A percentile compares a stretch with the other conserved stretches of the same genome.
Evolutionary conservation across 2,329 filamentous ascomycete genomes (phyloP).

Genomic region (Fusarium continuum): DNA sequence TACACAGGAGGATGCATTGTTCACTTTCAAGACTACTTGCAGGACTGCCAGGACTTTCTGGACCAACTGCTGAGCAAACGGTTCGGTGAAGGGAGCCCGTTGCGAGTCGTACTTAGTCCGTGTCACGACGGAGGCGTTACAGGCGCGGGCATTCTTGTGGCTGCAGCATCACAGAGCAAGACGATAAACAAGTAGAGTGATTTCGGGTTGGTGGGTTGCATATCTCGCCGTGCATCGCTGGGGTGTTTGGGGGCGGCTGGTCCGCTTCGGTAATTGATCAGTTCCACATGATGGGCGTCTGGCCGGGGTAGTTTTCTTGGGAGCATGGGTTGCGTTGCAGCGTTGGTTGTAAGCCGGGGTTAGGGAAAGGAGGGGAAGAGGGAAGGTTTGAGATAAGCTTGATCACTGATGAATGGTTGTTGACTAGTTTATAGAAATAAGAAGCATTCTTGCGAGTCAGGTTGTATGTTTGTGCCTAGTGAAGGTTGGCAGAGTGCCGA

Average conservation of each 20-base stretch:
- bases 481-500: neutral
- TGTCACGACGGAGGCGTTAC: constrained; percentile 71
- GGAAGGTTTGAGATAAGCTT: constrained; percentile 2
- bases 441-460: constrained; percentile 16
- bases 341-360: constrained; percentile 20
- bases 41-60: constrained; percentile 74
- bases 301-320: constrained; percentile 10
- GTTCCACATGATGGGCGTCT: constrained; percentile 20
- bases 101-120: constrained; percentile 60
- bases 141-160: constrained; percentile 68
- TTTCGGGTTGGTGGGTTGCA: constrained; percentile 21
- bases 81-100: constrained; percentile 44
- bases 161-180: constrained; percentile 50
- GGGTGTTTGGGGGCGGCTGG: constrained; percentile 28
- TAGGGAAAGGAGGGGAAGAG: constrained; percentile 17
- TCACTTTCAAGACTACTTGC: constrained; percentile 79
- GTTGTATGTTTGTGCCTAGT: neutral
- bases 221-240: too few species aligned
- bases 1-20: constrained; percentile 84
- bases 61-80: constrained; percentile 58
- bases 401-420: neutral
- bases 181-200: constrained; percentile 47
- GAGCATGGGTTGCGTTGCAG: constrained; percentile 7
- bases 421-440: constrained; percentile 29
- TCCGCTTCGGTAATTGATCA: constrained; percentile 34